Conservation (phyloP, 129 eudicot species). For the Tagetes patula region DNA sequence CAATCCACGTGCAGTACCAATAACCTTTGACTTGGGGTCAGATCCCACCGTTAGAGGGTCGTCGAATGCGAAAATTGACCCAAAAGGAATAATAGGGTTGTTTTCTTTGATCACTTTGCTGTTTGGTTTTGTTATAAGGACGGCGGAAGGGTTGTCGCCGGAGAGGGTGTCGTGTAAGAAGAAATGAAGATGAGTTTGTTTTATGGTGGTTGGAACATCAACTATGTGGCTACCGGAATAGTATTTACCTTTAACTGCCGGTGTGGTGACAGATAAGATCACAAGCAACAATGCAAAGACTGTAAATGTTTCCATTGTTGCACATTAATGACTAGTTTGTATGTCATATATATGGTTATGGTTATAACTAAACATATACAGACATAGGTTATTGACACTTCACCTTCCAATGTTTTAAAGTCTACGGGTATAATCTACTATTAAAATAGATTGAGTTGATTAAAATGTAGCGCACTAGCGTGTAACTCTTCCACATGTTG, state of each 20-base stretch:
- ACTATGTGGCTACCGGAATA: slow-evolving; percentile 26
- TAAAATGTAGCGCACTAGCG: no score
- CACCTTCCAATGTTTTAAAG: not conserved
- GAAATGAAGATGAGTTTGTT: slow-evolving; percentile 39
- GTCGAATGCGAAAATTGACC: slow-evolving; percentile 35
- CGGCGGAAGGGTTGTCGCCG: slow-evolving; percentile 33
- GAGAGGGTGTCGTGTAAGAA: slow-evolving; percentile 41
- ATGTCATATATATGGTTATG: not conserved
- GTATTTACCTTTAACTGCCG: slow-evolving; percentile 19
- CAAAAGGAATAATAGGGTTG: slow-evolving; percentile 20
- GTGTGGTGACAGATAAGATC: slow-evolving; percentile 15
- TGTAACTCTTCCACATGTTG: no score
- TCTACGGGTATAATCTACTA: not conserved
- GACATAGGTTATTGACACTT: not conserved
- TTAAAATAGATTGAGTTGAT: not conserved
- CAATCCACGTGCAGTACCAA: slow-evolving; percentile 48
- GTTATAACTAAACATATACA: not conserved
- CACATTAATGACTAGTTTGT: not conserved
- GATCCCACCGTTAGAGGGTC: slow-evolving; percentile 43
- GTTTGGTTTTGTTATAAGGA: slow-evolving; percentile 34
- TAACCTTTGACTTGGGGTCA: slow-evolving; percentile 27
- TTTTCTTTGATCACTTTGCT: slow-evolving; percentile 15
- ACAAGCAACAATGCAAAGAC: slow-evolving; percentile 15
- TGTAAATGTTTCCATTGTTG: not conserved
- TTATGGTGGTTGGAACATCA: slow-evolving; percentile 24